Evolutionary conservation across 2,329 filamentous ascomycete genomes (phyloP).

Genomic region (Diaporthe capsici): DNA sequence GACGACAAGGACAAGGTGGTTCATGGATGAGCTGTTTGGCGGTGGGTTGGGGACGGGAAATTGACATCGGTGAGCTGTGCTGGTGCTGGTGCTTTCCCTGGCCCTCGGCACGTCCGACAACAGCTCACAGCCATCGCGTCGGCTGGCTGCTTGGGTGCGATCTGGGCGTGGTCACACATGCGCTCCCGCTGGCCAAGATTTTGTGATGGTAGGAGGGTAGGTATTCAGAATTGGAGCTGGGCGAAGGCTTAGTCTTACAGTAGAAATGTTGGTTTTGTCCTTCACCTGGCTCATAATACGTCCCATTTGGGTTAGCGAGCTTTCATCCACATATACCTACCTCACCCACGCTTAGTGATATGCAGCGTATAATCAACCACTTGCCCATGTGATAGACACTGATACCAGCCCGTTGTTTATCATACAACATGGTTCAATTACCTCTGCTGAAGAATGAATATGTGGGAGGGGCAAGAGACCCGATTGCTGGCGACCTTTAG

Average conservation of each 20-base stretch:
- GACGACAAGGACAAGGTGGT: not conserved
- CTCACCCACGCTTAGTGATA: no score
- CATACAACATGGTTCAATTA: no score
- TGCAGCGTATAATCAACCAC: no score
- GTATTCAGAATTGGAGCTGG: not conserved
- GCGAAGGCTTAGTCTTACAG: not conserved
- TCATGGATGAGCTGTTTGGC: conserved; percentile 16
- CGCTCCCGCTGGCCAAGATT: not conserved
- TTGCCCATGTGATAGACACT: no score
- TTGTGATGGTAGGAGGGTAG: not conserved
- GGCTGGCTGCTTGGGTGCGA: not conserved
- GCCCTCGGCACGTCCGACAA: conserved; percentile 21
- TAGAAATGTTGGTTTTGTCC: not conserved
- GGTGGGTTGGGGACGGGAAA: conserved; percentile 11
- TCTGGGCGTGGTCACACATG: not conserved
- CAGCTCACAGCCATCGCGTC: conserved; percentile 12
- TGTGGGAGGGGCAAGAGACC: no score
- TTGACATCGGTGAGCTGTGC: not conserved
- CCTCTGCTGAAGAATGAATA: no score
- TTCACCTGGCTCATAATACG: no score
- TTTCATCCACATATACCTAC: no score
- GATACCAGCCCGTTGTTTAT: no score
- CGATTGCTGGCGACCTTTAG: no score
- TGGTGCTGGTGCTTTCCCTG: not conserved
- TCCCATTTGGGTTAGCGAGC: no score